Base-by-base conservation (phyloP, 208 protist genomes). In the Leishmania braziliensis region DNA sequence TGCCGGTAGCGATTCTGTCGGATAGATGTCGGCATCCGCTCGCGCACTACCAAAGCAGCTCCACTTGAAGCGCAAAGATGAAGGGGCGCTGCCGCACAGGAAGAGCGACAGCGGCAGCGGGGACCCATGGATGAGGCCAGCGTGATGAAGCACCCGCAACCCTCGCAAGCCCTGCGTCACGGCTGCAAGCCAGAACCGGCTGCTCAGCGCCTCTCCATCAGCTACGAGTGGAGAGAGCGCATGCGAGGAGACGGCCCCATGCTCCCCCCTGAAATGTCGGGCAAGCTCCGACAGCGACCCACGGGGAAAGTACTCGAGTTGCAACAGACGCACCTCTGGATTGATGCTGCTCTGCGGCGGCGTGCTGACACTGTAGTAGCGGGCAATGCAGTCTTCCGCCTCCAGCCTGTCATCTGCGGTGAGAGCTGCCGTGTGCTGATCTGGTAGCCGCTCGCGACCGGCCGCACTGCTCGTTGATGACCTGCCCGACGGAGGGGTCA, bases 301-400 rank as follows among this genome's bases (percentile, higher is more conserved):
- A 3, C 80, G 76, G 5, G 88, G 86, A 75, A 93, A 95, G 84
- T 93, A 95, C 85, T 95, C 92, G 23, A 84, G 82, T 75, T 95
- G 92, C 65, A 95, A 72, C n/a, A 92, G 77, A 68, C 88, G 87
- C 29, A 89, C 86, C 29, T 79, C 72, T 46, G 78, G 79, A 5
- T 75, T 79, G 29, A 66, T 62, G 56, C 74, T 78, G 56, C 66
- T 82, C 46, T 60, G 63, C 16, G 70, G 70, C n/a, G 82, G 84
- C 33, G 77, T 72, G 51, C 46, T 84, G 68, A 80, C 56, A 62
- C 75, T 84, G 79, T 91, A 89, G 80, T 92, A 95, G 50, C 90
- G 92, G 9, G 77, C 77, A 54, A 95, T 78, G 81, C 79, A 84
- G 62, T 82, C 83, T 50, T 86, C 83, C 51, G 74, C 78, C 46